Evolutionary conservation across 192 early-diverging fungal species (phyloP), one percentile per base, ranked within the genome.

Genomic region (Entrophospora sp.): DNA sequence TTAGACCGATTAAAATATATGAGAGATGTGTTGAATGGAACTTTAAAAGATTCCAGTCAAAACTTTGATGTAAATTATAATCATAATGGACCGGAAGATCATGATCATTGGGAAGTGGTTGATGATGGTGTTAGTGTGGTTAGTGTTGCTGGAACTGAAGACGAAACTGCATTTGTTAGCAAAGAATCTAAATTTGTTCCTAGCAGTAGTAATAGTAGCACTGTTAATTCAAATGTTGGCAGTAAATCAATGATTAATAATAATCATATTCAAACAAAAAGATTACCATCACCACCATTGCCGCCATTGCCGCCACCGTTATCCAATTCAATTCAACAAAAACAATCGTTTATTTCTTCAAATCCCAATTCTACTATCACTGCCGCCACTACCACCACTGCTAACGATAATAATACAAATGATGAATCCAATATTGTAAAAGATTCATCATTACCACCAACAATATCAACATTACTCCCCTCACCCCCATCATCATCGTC

Each of bases 1-100:
- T 59, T 81, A 9, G 71, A 71, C 22, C 77, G 78, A 1, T 60
- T 84, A n/a, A 81, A 80, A 36, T 80, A 84, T 52, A 70, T 81
- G 1, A 73, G 78, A 8, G 82, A 84, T 70, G 72, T 80, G 8
- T 44, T 84, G 9, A 28, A 73, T 8, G 80, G 78, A 12, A 69
- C 72, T 28, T 58, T 73, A n/a, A 66, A 61, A 49, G 73, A 80
- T 20, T 69, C 82, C 28, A 74, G 82, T 38, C 71, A 69, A 6
- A 36, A 68, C 7, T 66, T 77, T 8, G 67, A 73, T 3, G 71
- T 71, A 38, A 16, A 16, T 20, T 25, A 27, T 28, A 37, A 37
- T 22, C 34, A 55, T 14, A 66, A 20, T 55, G 44, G 38, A 34
- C n/a, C n/a, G n/a, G 61, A 63, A 25, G 61, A 63, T 44, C 49